Conservation (phyloP, 2,329 filamentous ascomycete genomes). For the Xylaria sp. region DNA sequence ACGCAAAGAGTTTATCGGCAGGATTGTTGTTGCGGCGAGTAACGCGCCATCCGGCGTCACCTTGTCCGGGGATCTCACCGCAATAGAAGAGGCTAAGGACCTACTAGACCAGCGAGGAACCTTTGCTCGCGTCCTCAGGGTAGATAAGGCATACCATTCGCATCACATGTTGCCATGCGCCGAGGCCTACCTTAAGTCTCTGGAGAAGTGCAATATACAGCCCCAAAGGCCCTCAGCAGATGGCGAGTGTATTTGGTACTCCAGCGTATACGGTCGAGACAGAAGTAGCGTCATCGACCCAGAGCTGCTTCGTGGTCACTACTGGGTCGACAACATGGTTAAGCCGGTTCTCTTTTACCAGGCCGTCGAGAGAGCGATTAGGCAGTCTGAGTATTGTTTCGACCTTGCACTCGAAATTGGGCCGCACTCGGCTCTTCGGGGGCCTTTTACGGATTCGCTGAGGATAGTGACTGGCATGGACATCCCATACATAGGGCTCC, state of each 20-base stretch:
- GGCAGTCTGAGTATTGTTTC: background rate
- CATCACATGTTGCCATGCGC: conserved; percentile 50
- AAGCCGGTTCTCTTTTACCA: conserved; percentile 25
- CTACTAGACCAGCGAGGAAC: conserved; percentile 23
- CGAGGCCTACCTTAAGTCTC: background rate
- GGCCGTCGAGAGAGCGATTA: background rate
- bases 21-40: conserved; percentile 45
- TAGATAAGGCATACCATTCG: conserved; percentile 55
- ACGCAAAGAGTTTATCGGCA: background rate
- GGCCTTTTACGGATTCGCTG: conserved; percentile 7
- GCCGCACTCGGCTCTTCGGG: conserved; percentile 21
- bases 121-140: conserved; percentile 47
- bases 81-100: conserved; percentile 15
- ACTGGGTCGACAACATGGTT: conserved; percentile 21
- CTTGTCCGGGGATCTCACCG: conserved; percentile 21
- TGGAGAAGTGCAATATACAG: too few relatives aligned
- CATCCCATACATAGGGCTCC: background rate
- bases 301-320: background rate
- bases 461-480: background rate
- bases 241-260: conserved; percentile 38
- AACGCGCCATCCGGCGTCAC: conserved; percentile 52
- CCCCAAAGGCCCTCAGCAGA: too few relatives aligned
- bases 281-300: background rate
- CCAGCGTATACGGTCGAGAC: conserved; percentile 25
- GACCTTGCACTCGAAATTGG: conserved; percentile 28